Base-by-base conservation (phyloP, 2,329 filamentous ascomycete genomes). In the Nigrograna mackinnonii region DNA sequence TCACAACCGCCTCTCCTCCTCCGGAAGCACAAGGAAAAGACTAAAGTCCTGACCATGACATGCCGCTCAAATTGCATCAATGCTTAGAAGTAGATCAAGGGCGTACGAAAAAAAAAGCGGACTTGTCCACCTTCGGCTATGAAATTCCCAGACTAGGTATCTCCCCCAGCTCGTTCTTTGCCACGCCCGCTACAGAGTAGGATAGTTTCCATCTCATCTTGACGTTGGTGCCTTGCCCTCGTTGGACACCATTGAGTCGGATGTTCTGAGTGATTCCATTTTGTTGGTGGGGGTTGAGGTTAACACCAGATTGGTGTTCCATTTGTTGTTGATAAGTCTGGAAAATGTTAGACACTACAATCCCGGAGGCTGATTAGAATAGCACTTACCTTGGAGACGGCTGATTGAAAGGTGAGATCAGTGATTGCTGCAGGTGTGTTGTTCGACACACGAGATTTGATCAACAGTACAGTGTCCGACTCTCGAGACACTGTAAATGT, bases 161-260 rank as follows among this genome's bases (percentile, higher is more conserved):
- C 72, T 92, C 89, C 4, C 92, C 92, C 74, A 86, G 89, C 71
- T 96, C 90, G 46, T 86, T 85, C 64, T 83, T 85, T 47, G 67
- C 62, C 60, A 85, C 81, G 3, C 71, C 77, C 3, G 82, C 86
- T 11, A 94, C 66, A 58, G 80, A 83, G 70, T 96, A 97, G 4
- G 86, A 83, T 19, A 89, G 83, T 57, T 89, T 89, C 89, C 91
- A 99, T 49, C 94, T 79, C 71, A 99, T 82, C 73, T 95, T 95
- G 47, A 95, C 85, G n/a, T 77, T 79, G 43, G 83, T 84, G 2
- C 94, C 94, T 61, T 86, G 88, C 32, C 82, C 77, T 49, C 72
- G 73, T 56, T 90, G 83, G 2, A 90, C 85, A 2, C 90, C 85
- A 54, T 89, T 83, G 19, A 97, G 76, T 35, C 85, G 76, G 49